Percentiles rank a stretch among this genome's conserved stretches.
phyloP scores from a whole-genome alignment of 2,329 filamentous ascomycete genomes.

The Neobulgaria alba region DNA sequence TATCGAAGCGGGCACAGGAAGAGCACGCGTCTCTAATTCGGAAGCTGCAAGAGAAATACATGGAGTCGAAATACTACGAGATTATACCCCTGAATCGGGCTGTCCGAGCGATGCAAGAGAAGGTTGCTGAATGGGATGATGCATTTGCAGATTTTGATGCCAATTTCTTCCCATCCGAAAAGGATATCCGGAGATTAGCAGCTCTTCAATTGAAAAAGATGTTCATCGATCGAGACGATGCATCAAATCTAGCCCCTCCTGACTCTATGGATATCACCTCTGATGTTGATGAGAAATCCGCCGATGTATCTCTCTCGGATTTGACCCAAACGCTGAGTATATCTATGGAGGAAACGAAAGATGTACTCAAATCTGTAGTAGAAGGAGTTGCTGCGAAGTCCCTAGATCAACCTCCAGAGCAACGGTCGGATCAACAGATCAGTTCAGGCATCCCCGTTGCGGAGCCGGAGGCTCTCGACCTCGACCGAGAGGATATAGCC shows the following conservation, averaged over 20 bases:
- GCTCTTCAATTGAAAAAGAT: slow-evolving; percentile 90
- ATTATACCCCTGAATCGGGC: slow-evolving; percentile 88
- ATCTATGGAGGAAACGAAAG: slow-evolving; percentile 53
- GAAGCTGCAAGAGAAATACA: slow-evolving; percentile 82
- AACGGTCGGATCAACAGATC: slow-evolving; percentile 1
- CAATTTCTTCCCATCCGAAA: slow-evolving; percentile 88
- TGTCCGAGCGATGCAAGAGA: slow-evolving; percentile 84
- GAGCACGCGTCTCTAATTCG: slow-evolving; percentile 68
- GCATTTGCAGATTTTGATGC: slow-evolving; percentile 85
- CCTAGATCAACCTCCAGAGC: not conserved
- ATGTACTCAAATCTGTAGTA: slow-evolving; percentile 56
- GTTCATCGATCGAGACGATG: slow-evolving; percentile 77
- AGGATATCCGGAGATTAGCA: slow-evolving; percentile 86
- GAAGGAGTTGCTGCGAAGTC: slow-evolving; percentile 38
- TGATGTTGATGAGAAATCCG: slow-evolving; percentile 38
- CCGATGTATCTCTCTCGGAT: slow-evolving; percentile 25
- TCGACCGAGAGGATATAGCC: slow-evolving; percentile 45
- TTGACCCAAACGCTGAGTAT: slow-evolving; percentile 29
- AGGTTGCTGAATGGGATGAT: slow-evolving; percentile 86
- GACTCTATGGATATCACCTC: slow-evolving; percentile 52
- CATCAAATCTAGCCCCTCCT: slow-evolving; percentile 62
- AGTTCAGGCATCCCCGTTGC: not conserved
- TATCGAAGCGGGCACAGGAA: slow-evolving; percentile 73
- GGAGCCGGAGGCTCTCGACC: slow-evolving; percentile 22
- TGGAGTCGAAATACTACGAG: slow-evolving; percentile 92